phyloP scores from a whole-genome alignment of 768 basidiomycete genomes.

The Gloeostereum incarnatum region DNA sequence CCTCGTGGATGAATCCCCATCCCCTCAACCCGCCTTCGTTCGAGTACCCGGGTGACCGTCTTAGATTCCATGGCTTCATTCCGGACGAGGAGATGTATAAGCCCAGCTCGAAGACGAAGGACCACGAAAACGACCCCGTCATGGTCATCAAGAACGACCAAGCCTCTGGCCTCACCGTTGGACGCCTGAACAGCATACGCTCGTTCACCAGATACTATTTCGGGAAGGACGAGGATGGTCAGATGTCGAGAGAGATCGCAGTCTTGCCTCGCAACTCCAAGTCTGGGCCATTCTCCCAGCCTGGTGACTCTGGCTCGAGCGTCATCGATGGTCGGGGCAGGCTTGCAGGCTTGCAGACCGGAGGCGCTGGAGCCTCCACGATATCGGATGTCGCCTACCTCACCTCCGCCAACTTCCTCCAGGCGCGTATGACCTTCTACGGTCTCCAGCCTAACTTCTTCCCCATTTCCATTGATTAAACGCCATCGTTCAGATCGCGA shows the following conservation, averaged over 20 bases:
- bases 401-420: constrained; percentile 12
- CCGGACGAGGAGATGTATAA: constrained; percentile 11
- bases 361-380: constrained; percentile 10
- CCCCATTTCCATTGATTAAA: constrained; percentile 1
- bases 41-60: constrained; percentile 12
- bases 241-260: constrained; percentile 9
- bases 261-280: constrained; percentile 7
- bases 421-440: constrained; percentile 6
- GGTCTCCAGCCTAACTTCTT: constrained; percentile 9
- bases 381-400: constrained; percentile 10
- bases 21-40: constrained; percentile 8
- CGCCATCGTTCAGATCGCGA: no score
- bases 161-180: constrained; percentile 8
- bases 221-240: neutral
- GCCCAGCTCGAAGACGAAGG: constrained; percentile 6
- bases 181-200: constrained; percentile 6
- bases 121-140: constrained; percentile 7
- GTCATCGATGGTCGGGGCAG: constrained; percentile 11
- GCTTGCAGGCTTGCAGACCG: constrained; percentile 11
- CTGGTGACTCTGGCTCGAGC: constrained; percentile 14
- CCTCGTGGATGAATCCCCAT: constrained; percentile 10
- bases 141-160: constrained; percentile 11
- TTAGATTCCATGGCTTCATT: constrained; percentile 8
- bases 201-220: constrained; percentile 11
- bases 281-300: constrained; percentile 11